Evolutionary conservation across 1,284 basidiomycete genomes (phyloP).

Genomic region (Stereum hirsutum): DNA sequence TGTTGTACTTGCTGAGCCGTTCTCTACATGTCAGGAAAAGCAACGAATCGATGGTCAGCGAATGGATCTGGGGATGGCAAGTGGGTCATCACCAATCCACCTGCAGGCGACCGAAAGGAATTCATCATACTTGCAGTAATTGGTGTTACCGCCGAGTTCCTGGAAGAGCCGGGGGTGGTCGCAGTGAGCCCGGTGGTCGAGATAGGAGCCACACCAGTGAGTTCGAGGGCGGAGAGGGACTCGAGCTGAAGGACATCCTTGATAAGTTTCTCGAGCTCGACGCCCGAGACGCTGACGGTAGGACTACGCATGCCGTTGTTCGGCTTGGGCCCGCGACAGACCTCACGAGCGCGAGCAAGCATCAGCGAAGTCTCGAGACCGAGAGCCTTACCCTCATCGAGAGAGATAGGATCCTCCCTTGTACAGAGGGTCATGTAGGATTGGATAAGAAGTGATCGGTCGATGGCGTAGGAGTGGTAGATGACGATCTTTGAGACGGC

Average conservation of each 20-base stretch:
- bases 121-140: neutral
- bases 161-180: neutral
- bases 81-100: conserved; percentile 14
- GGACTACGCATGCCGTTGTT: conserved; percentile 28
- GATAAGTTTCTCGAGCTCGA: conserved; percentile 11
- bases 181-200: neutral
- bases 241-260: conserved; percentile 10
- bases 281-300: conserved; percentile 12
- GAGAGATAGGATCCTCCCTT: conserved; percentile 43
- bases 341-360: conserved; percentile 50
- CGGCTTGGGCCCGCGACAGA: conserved; percentile 29
- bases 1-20: neutral
- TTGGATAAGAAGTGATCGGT: conserved; percentile 42
- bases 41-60: conserved; percentile 5
- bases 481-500: conserved; percentile 54
- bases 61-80: conserved; percentile 10
- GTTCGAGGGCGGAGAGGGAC: neutral
- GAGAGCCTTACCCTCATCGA: conserved; percentile 46
- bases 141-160: neutral
- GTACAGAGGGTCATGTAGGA: conserved; percentile 48
- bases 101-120: conserved; percentile 9
- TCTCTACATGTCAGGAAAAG: neutral
- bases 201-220: neutral
- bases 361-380: conserved; percentile 52
- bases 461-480: conserved; percentile 44